phyloP scores from a whole-genome alignment of 2,329 filamentous ascomycete species.

The Macrophomina tecta region DNA sequence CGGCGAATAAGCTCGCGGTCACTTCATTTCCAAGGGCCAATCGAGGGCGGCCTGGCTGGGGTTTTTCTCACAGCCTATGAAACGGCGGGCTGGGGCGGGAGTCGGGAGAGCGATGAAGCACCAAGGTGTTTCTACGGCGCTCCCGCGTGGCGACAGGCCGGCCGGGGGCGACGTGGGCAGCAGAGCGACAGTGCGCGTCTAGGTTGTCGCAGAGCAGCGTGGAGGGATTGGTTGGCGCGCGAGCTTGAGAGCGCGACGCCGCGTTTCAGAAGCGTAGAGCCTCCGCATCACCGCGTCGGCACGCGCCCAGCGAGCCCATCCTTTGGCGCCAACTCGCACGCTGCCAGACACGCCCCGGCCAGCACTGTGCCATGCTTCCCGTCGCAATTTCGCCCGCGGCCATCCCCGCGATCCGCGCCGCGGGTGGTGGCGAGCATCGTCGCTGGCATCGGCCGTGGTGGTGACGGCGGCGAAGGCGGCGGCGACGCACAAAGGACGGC shows the following conservation, averaged over 20 bases:
- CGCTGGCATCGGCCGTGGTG: not conserved
- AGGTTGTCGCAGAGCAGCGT: not conserved
- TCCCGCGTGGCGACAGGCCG: slow-evolving; percentile 6
- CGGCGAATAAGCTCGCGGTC: slow-evolving; percentile 15
- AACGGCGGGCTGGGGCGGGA: slow-evolving; percentile 20
- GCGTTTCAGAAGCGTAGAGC: slow-evolving; percentile 25
- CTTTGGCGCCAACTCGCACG: slow-evolving; percentile 2
- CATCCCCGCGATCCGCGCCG: not conserved
- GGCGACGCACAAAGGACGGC: not conserved
- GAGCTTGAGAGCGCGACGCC: not conserved
- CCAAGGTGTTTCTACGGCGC: slow-evolving; percentile 23
- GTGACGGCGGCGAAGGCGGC: not conserved
- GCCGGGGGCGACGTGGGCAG: slow-evolving; percentile 10
- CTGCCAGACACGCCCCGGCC: not conserved
- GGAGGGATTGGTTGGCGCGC: slow-evolving; percentile 18
- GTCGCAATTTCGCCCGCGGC: not conserved
- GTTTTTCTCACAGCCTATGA: slow-evolving; percentile 17
- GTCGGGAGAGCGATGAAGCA: slow-evolving; percentile 20
- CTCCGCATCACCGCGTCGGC: slow-evolving; percentile 18
- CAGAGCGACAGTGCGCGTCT: slow-evolving; percentile 17
- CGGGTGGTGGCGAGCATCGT: not conserved
- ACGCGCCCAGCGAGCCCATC: slow-evolving; percentile 4
- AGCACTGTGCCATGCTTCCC: not conserved
- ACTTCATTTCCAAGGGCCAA: slow-evolving; percentile 22
- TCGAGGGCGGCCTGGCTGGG: not conserved